phyloP scores from a whole-genome alignment of 768 basidiomycete genomes.

The Boletus rex-veris region DNA sequence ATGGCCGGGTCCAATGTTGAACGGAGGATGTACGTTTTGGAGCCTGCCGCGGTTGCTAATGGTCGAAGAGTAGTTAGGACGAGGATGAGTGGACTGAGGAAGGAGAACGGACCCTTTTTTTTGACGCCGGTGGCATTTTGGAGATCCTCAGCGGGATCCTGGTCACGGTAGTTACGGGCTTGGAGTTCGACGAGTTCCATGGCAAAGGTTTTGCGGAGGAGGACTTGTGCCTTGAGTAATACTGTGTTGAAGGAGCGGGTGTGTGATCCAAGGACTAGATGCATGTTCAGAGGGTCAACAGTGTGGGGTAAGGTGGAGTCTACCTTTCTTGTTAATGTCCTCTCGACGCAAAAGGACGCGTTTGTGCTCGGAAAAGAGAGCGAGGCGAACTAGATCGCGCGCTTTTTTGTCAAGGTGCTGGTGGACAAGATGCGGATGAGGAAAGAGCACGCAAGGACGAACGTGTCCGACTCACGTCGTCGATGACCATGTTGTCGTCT shows the following conservation, averaged over 20 bases:
- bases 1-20: slow-evolving; percentile 62
- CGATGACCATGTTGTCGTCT: slow-evolving; percentile 32
- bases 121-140: slow-evolving; percentile 55
- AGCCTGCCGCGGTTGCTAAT: slow-evolving; percentile 49
- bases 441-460: not conserved
- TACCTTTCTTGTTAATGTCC: slow-evolving; percentile 84
- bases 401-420: slow-evolving; percentile 69
- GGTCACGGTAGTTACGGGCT: slow-evolving; percentile 46
- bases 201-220: slow-evolving; percentile 64
- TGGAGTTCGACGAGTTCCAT: slow-evolving; percentile 84
- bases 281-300: not conserved
- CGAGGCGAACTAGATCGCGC: slow-evolving; percentile 70
- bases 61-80: not conserved
- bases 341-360: slow-evolving; percentile 66
- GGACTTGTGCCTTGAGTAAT: slow-evolving; percentile 58
- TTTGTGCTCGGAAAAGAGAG: slow-evolving; percentile 76
- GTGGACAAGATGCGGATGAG: not conserved
- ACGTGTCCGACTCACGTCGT: slow-evolving; percentile 17
- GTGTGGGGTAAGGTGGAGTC: not conserved
- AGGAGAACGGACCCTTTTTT: slow-evolving; percentile 52
- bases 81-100: not conserved
- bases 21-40: slow-evolving; percentile 82
- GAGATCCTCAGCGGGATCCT: slow-evolving; percentile 39
- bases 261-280: slow-evolving; percentile 44
- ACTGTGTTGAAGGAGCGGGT: slow-evolving; percentile 64